Evolutionary conservation across 1,284 basidiomycete genomes (phyloP), one percentile per base, ranked within the genome.

Genomic region (Marasmius sp.): DNA sequence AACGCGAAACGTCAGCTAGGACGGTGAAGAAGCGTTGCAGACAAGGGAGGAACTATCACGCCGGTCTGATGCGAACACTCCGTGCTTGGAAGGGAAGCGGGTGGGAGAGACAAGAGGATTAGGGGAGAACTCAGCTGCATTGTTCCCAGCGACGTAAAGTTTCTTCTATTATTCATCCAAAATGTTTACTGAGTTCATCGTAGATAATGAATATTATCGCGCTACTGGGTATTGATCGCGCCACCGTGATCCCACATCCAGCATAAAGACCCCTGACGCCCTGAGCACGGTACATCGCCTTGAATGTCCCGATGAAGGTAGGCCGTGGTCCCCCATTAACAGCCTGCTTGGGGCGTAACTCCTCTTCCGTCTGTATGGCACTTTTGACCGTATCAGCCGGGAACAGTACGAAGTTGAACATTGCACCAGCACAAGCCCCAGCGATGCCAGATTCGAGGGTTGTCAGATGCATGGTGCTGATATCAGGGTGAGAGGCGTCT

Each of bases 351-450:
- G 90, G 88, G 9, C 91, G 81, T 64, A 98, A 81, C 77, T 98
- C 96, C 58, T 92, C 91, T 74, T 91, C 91, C 0, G 97, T 98
- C 81, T 98, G 97, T 75, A 99, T 93, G 50, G 94, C 86, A 67
- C 91, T 94, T 80, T 99, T 99, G 71, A 98, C 86, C 39, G 92
- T 92, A 75, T 99, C 97, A 12, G 95, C 95, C 0, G 95, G 95
- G 79, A 96, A 97, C 51, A 94, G 78, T 18, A 89, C 82, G 69
- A 96, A 78, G 69, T 94, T 97, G 79, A 95, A 98, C 61, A 85
- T 81, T 11, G 93, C 88, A 5, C 97, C 97, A 0, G 95, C 94
- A 54, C 87, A 82, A 4, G 95, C 96, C 14, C 96, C 97, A 1
- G 92, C 84, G 0, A 91, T 66, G 45, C 95, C 94, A 9, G 95